Percentiles rank a stretch among this genome's conserved stretches.
phyloP scores from a whole-genome alignment of 163 green algal genomes.

The Botryococcus braunii region DNA sequence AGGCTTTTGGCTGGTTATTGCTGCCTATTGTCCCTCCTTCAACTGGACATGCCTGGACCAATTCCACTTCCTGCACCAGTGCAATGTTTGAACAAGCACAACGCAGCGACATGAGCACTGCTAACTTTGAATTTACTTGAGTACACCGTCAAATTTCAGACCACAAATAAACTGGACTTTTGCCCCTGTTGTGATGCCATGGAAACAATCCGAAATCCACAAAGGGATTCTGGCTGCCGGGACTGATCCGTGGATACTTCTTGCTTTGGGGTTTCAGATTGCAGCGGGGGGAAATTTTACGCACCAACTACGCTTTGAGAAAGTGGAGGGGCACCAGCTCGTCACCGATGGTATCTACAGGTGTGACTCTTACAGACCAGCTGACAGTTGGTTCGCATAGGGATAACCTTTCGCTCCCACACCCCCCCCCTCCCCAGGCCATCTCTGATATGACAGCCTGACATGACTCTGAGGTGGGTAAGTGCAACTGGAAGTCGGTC shows the following conservation, averaged over 20 bases:
- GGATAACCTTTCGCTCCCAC: too few relatives aligned
- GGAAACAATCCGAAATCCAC: neutral
- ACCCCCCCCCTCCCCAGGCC: neutral
- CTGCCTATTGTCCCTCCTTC: too few relatives aligned
- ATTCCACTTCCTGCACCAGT: too few relatives aligned
- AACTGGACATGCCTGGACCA: too few relatives aligned
- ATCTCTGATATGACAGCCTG: neutral
- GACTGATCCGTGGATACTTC: neutral
- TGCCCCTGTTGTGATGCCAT: slow-evolving; percentile 47
- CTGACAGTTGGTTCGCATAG: neutral
- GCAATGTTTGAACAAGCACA: too few relatives aligned
- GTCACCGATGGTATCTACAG: slow-evolving; percentile 59
- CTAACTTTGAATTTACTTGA: too few relatives aligned
- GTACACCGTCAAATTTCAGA: too few relatives aligned
- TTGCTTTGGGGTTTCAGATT: slow-evolving; percentile 29
- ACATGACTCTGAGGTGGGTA: too few relatives aligned
- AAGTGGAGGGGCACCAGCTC: slow-evolving; percentile 33
- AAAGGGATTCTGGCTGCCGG: neutral
- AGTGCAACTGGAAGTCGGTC: too few relatives aligned
- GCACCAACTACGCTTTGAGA: slow-evolving; percentile 40
- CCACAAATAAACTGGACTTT: too few relatives aligned
- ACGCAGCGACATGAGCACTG: too few relatives aligned
- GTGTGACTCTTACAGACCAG: neutral
- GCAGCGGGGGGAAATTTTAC: slow-evolving; percentile 65
- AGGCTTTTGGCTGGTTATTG: too few relatives aligned